These are phyloP conservation scores for Debaryomyces sp. DNA, from an alignment of 1,139 yeast genomes.

Conservation along the genomic window DNA sequence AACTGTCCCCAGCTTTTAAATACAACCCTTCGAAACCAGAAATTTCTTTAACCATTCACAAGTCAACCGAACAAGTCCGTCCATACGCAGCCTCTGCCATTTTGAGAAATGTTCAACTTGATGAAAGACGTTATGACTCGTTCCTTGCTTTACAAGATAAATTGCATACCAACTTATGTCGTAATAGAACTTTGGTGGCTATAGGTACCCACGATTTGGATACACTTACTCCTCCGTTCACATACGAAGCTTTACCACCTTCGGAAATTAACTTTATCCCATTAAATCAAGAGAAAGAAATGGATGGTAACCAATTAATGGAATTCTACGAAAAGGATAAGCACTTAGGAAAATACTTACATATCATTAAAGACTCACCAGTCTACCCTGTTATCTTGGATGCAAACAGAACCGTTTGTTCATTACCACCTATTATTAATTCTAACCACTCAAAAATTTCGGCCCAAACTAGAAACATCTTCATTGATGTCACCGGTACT, in stretches of 20 bases:
- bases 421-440: slow-evolving; percentile 97
- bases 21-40: slow-evolving; percentile 64
- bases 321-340: slow-evolving; percentile 90
- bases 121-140: slow-evolving; percentile 85
- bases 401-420: slow-evolving; percentile 74
- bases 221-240: slow-evolving; percentile 79
- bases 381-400: slow-evolving; percentile 91
- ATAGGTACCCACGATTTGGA: slow-evolving; percentile 98
- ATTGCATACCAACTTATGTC: slow-evolving; percentile 91
- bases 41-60: slow-evolving; percentile 69
- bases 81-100: slow-evolving; percentile 96
- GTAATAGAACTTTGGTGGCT: slow-evolving; percentile 96
- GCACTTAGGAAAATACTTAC: slow-evolving; percentile 86
- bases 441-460: slow-evolving; percentile 89
- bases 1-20: slow-evolving; percentile 65
- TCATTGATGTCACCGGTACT: slow-evolving; percentile 93
- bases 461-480: slow-evolving; percentile 80
- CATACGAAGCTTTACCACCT: slow-evolving; percentile 85
- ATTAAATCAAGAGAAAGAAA: slow-evolving; percentile 76
- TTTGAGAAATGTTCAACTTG: slow-evolving; percentile 78
- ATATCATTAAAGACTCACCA: slow-evolving; percentile 84
- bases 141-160: slow-evolving; percentile 97
- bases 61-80: slow-evolving; percentile 72
- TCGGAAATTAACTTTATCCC: slow-evolving; percentile 79
- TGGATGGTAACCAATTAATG: slow-evolving; percentile 80